phyloP scores from a whole-genome alignment of 306 rosid genomes.

The Lablab purpureus region DNA sequence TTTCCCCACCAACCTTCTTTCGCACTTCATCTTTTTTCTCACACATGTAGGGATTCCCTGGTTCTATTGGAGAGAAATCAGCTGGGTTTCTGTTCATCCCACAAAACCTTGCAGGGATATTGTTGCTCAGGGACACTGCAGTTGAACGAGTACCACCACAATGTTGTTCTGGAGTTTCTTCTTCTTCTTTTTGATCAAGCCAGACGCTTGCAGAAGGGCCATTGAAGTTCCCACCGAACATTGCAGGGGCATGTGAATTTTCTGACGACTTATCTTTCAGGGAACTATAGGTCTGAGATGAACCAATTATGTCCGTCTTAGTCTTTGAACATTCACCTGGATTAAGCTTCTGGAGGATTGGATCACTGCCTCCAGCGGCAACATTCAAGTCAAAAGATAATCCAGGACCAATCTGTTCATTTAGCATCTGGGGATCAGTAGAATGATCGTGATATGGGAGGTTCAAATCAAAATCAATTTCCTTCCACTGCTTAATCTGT shows the following conservation, averaged over 20 bases:
- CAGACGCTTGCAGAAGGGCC: constrained; percentile 16
- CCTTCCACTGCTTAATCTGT: constrained; percentile 43
- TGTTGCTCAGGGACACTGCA: not conserved
- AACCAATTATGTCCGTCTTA: not conserved
- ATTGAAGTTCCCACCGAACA: constrained; percentile 39
- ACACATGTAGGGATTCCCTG: not conserved
- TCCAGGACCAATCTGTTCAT: not conserved
- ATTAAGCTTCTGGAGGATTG: not conserved
- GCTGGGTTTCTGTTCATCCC: not conserved
- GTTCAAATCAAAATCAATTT: constrained; percentile 52
- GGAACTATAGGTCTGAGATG: not conserved
- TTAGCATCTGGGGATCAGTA: constrained; percentile 26
- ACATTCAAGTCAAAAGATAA: constrained; percentile 62
- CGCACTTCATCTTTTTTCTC: not conserved
- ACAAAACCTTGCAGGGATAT: not conserved
- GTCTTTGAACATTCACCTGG: not conserved
- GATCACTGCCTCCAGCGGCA: constrained; percentile 41
- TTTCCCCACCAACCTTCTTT: not conserved
- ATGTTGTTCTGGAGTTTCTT: not conserved
- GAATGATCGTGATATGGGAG: constrained; percentile 39
- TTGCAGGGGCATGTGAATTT: constrained; percentile 47
- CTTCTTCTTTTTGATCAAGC: not conserved
- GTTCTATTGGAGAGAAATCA: not conserved
- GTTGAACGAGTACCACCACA: not conserved
- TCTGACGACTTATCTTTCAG: constrained; percentile 25